Percentiles rank a stretch among this genome's conserved stretches.
phyloP scores from a whole-genome alignment of 2,329 filamentous ascomycete genomes.

The Colletotrichum sp. region DNA sequence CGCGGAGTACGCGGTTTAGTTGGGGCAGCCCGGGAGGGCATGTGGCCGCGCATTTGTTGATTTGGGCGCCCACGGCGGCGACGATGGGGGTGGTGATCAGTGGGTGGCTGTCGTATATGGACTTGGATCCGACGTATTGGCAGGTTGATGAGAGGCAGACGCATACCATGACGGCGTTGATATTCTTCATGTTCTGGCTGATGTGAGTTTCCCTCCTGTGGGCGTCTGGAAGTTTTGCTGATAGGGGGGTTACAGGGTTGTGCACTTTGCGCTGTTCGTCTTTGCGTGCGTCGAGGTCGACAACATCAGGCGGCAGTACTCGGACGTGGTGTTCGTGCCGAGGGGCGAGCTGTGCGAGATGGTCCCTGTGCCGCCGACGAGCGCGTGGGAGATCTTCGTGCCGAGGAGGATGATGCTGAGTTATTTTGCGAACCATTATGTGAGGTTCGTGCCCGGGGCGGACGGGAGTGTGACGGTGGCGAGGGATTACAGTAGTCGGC shows the following conservation, averaged over 20 bases:
- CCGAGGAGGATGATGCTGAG: constrained; percentile 11
- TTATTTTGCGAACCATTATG: constrained; percentile 22
- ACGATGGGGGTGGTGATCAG: not conserved
- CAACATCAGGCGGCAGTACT: constrained; percentile 2
- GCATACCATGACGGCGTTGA: not conserved
- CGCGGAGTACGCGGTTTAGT: constrained; percentile 2
- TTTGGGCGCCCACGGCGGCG: constrained; percentile 8
- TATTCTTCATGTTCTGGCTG: constrained; percentile 13
- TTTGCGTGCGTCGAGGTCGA: constrained; percentile 20
- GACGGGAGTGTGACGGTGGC: constrained; percentile 20
- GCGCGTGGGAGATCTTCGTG: constrained; percentile 13
- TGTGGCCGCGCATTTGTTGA: constrained; percentile 6
- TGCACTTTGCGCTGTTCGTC: constrained; percentile 22
- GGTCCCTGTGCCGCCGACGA: constrained; percentile 19
- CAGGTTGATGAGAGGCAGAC: not conserved
- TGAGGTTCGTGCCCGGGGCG: constrained; percentile 15
- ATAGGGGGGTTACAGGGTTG: not conserved
- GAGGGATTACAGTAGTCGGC: constrained; percentile 16
- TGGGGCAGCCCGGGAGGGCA: not conserved
- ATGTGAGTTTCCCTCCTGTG: not conserved
- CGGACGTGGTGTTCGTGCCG: constrained; percentile 21
- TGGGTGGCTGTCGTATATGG: not conserved
- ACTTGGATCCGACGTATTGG: not conserved
- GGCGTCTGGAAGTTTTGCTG: not conserved
- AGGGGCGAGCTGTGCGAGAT: constrained; percentile 3